A percentile compares a stretch with the other conserved stretches of the same genome.
Conservation (phyloP, 1,139 yeast species). For the Geotrichum macrosporum region DNA sequence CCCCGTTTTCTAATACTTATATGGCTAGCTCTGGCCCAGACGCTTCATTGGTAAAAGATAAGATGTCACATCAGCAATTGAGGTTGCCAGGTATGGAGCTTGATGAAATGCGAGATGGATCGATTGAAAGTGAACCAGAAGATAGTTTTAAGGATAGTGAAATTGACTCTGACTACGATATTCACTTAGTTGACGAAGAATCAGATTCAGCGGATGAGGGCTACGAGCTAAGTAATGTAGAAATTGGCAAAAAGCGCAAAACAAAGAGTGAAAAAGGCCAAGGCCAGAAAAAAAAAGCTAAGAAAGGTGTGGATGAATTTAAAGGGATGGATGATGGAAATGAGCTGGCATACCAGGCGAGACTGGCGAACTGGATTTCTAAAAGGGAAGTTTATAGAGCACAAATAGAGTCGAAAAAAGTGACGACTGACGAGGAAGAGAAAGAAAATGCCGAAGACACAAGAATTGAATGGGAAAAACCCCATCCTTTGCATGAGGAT, state of each 20-base stretch:
- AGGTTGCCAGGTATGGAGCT: slow-evolving; percentile 44
- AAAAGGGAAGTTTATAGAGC: slow-evolving; percentile 36
- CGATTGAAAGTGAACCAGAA: slow-evolving; percentile 24
- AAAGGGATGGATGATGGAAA: slow-evolving; percentile 75
- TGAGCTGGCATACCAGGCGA: slow-evolving; percentile 53
- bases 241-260: slow-evolving; percentile 21
- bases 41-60: slow-evolving; percentile 7
- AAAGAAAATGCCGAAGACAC: slow-evolving; percentile 28
- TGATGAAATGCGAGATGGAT: slow-evolving; percentile 27
- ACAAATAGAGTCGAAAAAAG: slow-evolving; percentile 15
- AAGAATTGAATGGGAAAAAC: slow-evolving; percentile 58
- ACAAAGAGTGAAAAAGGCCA: slow-evolving; percentile 19
- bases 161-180: slow-evolving; percentile 29
- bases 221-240: slow-evolving; percentile 30
- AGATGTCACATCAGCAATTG: slow-evolving; percentile 43
- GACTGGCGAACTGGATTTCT: slow-evolving; percentile 58
- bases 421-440: slow-evolving; percentile 18
- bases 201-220: slow-evolving; percentile 30
- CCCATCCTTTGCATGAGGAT: slow-evolving; percentile 76
- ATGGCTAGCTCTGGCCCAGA: slow-evolving; percentile 27
- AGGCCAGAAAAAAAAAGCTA: slow-evolving; percentile 22
- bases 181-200: slow-evolving; percentile 21
- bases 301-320: slow-evolving; percentile 32
- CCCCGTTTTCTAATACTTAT: slow-evolving; percentile 84
- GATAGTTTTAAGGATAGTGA: slow-evolving; percentile 17